Conservation (phyloP, 2,329 filamentous ascomycete genomes). For the Fusarium sororula region DNA sequence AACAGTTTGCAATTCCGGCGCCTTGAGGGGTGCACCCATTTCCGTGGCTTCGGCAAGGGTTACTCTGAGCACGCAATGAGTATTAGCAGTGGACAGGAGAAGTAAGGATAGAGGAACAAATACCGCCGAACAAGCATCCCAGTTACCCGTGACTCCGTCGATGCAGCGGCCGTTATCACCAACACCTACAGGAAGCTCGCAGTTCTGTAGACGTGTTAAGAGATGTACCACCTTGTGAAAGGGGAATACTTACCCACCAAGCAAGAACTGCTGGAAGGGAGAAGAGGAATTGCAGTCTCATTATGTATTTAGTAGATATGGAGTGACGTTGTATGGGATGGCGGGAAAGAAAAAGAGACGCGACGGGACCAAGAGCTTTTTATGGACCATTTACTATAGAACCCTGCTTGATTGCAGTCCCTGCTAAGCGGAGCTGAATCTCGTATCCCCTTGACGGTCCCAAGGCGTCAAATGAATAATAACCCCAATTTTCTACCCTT, state of each 20-base stretch:
- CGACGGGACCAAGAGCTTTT: background rate
- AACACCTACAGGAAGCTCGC: background rate
- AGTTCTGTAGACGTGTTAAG: background rate
- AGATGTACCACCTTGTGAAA: background rate
- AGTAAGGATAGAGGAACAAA: too few relatives aligned
- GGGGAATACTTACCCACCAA: background rate
- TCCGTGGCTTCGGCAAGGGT: background rate
- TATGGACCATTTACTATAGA: background rate
- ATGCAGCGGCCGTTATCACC: background rate
- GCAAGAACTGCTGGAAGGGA: background rate
- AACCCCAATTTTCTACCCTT: too few relatives aligned
- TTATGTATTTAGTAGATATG: background rate
- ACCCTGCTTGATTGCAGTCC: background rate
- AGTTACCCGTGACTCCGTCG: background rate
- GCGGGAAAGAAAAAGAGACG: background rate
- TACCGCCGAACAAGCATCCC: background rate
- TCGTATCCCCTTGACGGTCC: background rate
- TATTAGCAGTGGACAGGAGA: too few relatives aligned
- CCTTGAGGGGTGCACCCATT: background rate
- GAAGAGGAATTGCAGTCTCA: background rate
- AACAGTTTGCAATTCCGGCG: background rate
- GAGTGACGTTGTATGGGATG: background rate
- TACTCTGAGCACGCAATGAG: too few relatives aligned
- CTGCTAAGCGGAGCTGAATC: background rate
- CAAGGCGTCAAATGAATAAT: too few relatives aligned